Evolutionary conservation across 2,329 filamentous ascomycete species (phyloP).

Genomic region (Kalmusia sp.): DNA sequence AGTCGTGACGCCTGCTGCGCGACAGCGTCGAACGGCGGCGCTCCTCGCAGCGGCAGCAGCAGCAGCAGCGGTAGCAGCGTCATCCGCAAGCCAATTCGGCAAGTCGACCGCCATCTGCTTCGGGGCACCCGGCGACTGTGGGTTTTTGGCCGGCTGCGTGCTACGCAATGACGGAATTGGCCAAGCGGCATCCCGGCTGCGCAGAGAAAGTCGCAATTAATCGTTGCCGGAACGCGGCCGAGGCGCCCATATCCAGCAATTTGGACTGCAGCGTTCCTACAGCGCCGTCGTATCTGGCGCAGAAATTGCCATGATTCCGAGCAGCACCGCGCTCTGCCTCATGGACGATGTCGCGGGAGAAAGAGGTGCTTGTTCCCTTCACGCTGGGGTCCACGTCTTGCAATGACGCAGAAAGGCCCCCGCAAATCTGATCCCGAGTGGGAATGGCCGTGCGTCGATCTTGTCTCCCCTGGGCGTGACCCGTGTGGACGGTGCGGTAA

Average conservation of each 20-base stretch:
- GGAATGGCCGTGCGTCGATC: not conserved
- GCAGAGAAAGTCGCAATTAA: constrained; percentile 12
- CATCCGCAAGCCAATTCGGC: constrained; percentile 5
- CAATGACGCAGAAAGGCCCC: not conserved
- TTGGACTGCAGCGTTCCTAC: not conserved
- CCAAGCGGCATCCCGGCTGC: constrained; percentile 6
- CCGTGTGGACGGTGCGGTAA: constrained; percentile 6
- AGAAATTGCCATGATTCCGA: not conserved
- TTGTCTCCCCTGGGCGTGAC: not conserved
- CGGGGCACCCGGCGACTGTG: constrained; percentile 4
- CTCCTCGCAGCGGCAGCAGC: not conserved
- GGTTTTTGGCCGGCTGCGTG: constrained; percentile 9
- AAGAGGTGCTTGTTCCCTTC: not conserved
- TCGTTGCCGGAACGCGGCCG: constrained; percentile 9
- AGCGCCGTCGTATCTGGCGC: not conserved
- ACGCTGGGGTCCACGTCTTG: not conserved
- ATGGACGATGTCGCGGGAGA: too few species aligned
- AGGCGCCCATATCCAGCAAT: constrained; percentile 6
- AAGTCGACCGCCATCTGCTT: not conserved
- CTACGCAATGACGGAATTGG: constrained; percentile 7
- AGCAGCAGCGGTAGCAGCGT: not conserved
- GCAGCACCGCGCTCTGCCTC: too few species aligned
- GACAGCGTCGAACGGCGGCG: not conserved
- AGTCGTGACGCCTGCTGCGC: not conserved
- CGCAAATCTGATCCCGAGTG: not conserved